Evolutionary conservation across 192 early-diverging fungal species (phyloP), one percentile per base, ranked within the genome.

Genomic region (Obelidium mucronatum): DNA sequence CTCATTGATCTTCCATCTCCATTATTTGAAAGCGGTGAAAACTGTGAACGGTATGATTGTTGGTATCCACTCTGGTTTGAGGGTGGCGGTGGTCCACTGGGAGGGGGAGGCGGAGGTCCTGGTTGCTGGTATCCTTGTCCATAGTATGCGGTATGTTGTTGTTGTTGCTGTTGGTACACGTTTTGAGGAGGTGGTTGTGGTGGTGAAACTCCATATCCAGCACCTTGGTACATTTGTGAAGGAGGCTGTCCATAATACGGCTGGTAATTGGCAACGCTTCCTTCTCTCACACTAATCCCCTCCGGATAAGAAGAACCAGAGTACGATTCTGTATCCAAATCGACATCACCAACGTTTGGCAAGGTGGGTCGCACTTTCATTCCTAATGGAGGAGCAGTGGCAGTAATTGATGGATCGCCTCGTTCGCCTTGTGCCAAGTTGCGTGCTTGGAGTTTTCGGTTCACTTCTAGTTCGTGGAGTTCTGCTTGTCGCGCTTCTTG

Each of bases 401-500:
- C 37, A 33, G 31, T 24, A 62, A 36, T 13, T n/a, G 28, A 4
- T 17, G 39, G 48, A 24, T 54, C 61, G 13, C 28, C 28, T 19
- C 40, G 30, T n/a, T 31, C 24, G 24, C 73, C 73, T 8, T 11
- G 0, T 15, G 69, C 69, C 24, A 28, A 51, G 15, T 35, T 55
- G 6, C 74, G 37, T n/a, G 4, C n/a, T 24, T 55, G 6, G 24
- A 66, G 28, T 24, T 31, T 36, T 19, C 35, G 30, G 36, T n/a
- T 62, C 2, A 30, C 40, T 40, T 79, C 81, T 58, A 84, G 78
- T 39, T 82, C 81, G 40, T 79, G 55, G 36, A 78, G 61, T 64
- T 82, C 85, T 15, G 71, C 63, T 60, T 80, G 67, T 17, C 86
- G 81, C 15, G 78, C 83, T 71, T 85, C 80, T 55, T 87, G 76